A percentile compares a stretch with the other conserved stretches of the same genome.
Evolutionary conservation across 495 filamentous ascomycete genomes (phyloP).

Genomic region (Podospora tetraspora): DNA sequence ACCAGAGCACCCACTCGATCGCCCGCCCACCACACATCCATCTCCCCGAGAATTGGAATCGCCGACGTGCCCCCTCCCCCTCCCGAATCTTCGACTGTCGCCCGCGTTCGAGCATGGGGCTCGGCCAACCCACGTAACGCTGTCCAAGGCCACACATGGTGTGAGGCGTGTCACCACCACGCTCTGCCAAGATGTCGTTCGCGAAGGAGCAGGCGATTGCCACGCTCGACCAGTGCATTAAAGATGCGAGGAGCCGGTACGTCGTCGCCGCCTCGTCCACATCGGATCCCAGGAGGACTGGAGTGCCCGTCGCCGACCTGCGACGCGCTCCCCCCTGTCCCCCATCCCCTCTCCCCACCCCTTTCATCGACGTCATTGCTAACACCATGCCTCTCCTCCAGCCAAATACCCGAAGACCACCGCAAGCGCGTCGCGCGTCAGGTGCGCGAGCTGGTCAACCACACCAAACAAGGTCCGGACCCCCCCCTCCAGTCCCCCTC

Average conservation of each 20-base stretch:
- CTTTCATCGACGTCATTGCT: neutral
- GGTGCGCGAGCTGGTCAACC: conserved; percentile 37
- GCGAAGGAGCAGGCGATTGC: conserved; percentile 27
- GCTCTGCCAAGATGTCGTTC: conserved; percentile 26
- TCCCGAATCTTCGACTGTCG: neutral
- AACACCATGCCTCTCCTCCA: conserved; percentile 11
- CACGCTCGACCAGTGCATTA: conserved; percentile 31
- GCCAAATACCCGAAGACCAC: conserved; percentile 31
- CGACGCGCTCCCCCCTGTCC: neutral
- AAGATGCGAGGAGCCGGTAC: conserved; percentile 32
- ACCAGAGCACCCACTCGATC: neutral
- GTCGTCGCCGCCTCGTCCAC: neutral
- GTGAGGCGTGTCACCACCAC: conserved; percentile 6
- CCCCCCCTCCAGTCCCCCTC: neutral
- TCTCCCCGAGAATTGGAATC: neutral
- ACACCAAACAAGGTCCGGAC: conserved; percentile 34
- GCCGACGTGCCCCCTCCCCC: neutral
- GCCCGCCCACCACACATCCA: neutral
- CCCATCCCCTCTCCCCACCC: neutral
- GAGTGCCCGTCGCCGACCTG: neutral
- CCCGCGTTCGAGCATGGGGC: conserved; percentile 28
- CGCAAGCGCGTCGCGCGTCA: conserved; percentile 40
- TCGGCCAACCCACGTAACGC: conserved; percentile 22
- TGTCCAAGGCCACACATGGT: conserved; percentile 23
- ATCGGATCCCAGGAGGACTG: neutral